Base-by-base conservation (phyloP, 352 stramenopile species). In the Phytophthora parvispora region DNA sequence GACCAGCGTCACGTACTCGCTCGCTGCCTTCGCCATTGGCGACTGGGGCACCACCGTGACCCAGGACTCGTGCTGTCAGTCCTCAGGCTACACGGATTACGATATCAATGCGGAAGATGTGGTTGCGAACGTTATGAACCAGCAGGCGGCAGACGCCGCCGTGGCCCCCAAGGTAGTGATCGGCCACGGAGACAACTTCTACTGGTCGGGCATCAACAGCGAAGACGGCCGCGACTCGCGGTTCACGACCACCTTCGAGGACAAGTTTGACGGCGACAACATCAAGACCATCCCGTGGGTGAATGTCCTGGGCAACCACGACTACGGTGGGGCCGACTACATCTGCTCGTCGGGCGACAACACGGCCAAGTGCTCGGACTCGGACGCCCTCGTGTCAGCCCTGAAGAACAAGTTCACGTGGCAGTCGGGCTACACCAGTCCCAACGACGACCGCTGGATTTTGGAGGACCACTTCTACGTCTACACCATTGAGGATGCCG, bases 171-270 rank as follows among this genome's bases (percentile, higher is more conserved):
- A 91, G 61, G 70, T 75, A 13, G 73, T 92, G 51, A 73, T 92
- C 40, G 78, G 84, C 38, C 84, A 92, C 57, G 82, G 80, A 24
- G 83, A 91, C 59, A 90, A 90, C 67, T 91, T 91, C 40, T 91
- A 91, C 72, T 91, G 82, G 79, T 77, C 77, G 16, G 83, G 83
- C 15, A 87, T 91, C 53, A 78, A 75, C 50, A 78, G 69, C 29
- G 68, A 73, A 42, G 69, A 67, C 8, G 81, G 83, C 45, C 74
- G 83, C 49, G 57, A 74, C 52, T 83, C 79, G 20, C 80, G 82
- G 5, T 91, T 91, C 72, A 72, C 74, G 27, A 78, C 64, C 20
- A 90, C 82, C 6, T 91, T 90, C 31, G 83, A 91, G 64, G 66
- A 73, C 42, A 89, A 87, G 49, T 90, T 83, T 60, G 76, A 82